Percentiles rank a stretch among this genome's conserved stretches.
phyloP scores from a whole-genome alignment of 2,329 filamentous ascomycete species.

The Trichophaea hybrida region DNA sequence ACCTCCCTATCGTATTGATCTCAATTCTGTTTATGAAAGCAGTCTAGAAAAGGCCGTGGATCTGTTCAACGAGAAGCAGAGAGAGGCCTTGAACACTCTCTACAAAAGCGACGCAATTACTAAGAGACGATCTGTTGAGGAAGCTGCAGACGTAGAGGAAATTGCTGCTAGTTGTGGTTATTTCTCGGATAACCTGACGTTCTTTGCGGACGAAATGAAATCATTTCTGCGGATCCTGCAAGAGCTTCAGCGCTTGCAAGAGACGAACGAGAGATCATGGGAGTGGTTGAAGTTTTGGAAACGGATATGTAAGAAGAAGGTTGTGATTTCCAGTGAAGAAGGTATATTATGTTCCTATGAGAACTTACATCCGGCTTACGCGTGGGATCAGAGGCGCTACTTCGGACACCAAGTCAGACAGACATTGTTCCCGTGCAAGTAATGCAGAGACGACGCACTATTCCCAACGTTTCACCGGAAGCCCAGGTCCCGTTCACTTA shows the following conservation, averaged over 20 bases:
- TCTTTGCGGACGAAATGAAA: conserved; percentile 81
- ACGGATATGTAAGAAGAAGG: conserved; percentile 19
- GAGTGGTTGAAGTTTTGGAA: conserved; percentile 75
- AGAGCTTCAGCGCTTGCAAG: conserved; percentile 60
- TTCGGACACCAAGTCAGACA: neutral
- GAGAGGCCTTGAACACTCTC: conserved; percentile 59
- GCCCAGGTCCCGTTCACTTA: conserved; percentile 27
- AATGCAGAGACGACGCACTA: conserved; percentile 10
- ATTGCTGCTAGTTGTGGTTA: conserved; percentile 95
- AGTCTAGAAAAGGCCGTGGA: conserved; percentile 68
- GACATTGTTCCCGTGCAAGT: neutral
- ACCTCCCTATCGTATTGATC: conserved; percentile 48
- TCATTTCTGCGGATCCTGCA: conserved; percentile 71
- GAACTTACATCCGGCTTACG: neutral
- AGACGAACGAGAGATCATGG: conserved; percentile 55
- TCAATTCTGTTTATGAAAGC: conserved; percentile 65
- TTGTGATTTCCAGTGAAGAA: conserved; percentile 27
- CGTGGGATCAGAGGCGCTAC: neutral
- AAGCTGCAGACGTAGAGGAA: conserved; percentile 90
- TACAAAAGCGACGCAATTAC: conserved; percentile 67
- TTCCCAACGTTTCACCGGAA: conserved; percentile 18
- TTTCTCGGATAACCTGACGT: conserved; percentile 81
- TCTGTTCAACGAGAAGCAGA: conserved; percentile 62
- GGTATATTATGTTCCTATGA: conserved; percentile 11
- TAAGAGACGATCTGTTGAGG: conserved; percentile 51